Evolutionary conservation across 306 rosid species (phyloP), one percentile per base, ranked within the genome.

Genomic region (Corylus heterophylla): DNA sequence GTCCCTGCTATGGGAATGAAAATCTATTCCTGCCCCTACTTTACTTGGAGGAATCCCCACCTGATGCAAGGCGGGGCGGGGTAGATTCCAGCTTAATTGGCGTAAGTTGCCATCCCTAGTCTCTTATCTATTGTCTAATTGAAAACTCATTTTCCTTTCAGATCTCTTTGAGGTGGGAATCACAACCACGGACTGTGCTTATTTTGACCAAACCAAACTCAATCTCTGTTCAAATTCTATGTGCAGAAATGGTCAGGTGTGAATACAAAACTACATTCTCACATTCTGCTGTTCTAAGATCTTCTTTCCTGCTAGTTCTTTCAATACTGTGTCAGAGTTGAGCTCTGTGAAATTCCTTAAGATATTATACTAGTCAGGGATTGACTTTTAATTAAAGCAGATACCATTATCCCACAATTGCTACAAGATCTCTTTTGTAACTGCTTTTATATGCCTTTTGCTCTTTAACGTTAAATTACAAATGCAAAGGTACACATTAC

Each of bases 111-210:
- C 4, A 35, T 64, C 9, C 20, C 20, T 31, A 3, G 11, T 64
- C 49, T 71, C 51, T 20, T 52, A n/a, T 77, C 81, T 75, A 74
- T 63, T 58, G 51, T 85, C 86, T 88, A 73, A 85, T 79, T 86
- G 66, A 73, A 66, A 78, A 62, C 71, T 79, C 54, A 58, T 78
- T 62, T 86, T 81, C 69, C 76, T 91, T 89, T 74, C 94, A 95
- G 99, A 95, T 95, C 73, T 89, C 96, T 80, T 83, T 95, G 94
- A 93, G 86, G 86, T 95, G 99, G 99, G 96, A 95, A 86, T 91
- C 98, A 75, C 39, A 72, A 74, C 99, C 99, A 66, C 97, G 86
- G 90, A 93, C 92, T 10, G 94, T 93, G 82, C 94, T 95, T 85
- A 87, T 95, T 80, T 75, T 95, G 93, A 90, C 93, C 62, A 93